Evolutionary conservation across 1,284 basidiomycete genomes (phyloP), one percentile per base, ranked within the genome.

Genomic region (Afroboletus lepidellus): DNA sequence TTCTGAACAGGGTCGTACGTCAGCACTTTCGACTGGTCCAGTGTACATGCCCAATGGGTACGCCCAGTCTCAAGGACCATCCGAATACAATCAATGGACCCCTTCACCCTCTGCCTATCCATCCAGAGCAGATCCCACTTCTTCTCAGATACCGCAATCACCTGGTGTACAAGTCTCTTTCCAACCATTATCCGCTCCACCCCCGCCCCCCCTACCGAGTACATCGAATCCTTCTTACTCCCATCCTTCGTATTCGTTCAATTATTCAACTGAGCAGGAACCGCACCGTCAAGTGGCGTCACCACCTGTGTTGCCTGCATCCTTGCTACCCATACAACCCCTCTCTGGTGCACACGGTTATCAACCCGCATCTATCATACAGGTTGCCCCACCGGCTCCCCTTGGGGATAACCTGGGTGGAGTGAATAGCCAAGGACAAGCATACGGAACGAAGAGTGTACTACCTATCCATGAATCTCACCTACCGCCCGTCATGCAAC

Each of bases 71-170:
- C 53, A 56, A 34, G 52, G 43, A 1, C 41, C 51, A 25, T 51
- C 46, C 1, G 55, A 51, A 37, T 56, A 65, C 46, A 56, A 44
- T 29, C 72, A 74, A 51, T 74, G 68, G 70, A 50, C 57, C 8
- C 48, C 64, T 50, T 39, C 58, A 32, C 37, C 63, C n/a, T 24
- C 65, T 49, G 23, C 65, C 60, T 51, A 60, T 8, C 49, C 58
- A 42, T 50, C 51, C 20, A 42, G 59, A 46, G 46, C 58, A 29
- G 57, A 58, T 36, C 18, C 55, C 20, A 24, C 27, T 8, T 37
- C 50, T 16, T 46, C 57, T 15, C 57, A 63, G 25, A 49, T 32
- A 16, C 54, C 52, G 11, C 60, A 65, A 27, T 51, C 62, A 0
- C 60, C 60, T 1, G 37, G 32, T 3, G 33, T 43, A 7, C 57